phyloP scores from a whole-genome alignment of 345 rosid genomes.

The Chamaenerion angustifolium region DNA sequence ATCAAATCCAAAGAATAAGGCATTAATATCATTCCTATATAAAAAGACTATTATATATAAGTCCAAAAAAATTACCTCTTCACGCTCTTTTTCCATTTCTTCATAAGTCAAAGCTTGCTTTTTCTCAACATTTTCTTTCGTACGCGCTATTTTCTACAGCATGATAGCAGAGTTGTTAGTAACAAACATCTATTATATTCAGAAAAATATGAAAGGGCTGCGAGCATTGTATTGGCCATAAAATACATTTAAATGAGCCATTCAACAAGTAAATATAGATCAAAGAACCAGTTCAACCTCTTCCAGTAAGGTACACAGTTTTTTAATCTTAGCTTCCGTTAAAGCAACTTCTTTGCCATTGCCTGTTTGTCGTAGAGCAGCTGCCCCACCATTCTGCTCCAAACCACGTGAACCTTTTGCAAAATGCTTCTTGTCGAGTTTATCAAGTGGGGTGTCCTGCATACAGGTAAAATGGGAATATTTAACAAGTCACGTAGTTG shows the following conservation, averaged over 20 bases:
- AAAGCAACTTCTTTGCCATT: constrained; percentile 53
- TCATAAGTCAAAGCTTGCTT: constrained; percentile 90
- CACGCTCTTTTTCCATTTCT: constrained; percentile 95
- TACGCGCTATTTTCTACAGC: constrained; percentile 50
- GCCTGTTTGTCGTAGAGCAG: constrained; percentile 28
- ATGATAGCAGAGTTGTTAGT: neutral
- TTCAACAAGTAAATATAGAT: neutral
- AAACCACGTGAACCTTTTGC: constrained; percentile 43
- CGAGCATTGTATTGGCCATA: neutral
- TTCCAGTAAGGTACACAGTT: constrained; percentile 51
- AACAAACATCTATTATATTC: constrained; percentile 1
- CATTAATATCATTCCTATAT: neutral
- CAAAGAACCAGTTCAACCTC: constrained; percentile 33
- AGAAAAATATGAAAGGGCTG: neutral
- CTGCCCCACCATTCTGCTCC: constrained; percentile 39
- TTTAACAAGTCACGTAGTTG: neutral
- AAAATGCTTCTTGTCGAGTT: constrained; percentile 85
- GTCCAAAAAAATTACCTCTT: constrained; percentile 31
- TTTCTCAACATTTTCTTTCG: constrained; percentile 80
- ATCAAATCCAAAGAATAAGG: neutral
- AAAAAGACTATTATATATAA: neutral
- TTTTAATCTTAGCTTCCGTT: constrained; percentile 59
- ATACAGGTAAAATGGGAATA: neutral
- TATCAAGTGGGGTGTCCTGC: constrained; percentile 71
- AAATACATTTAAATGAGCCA: neutral